Base-by-base conservation (phyloP, 2,329 filamentous ascomycete genomes). In the Diplodia intermedia region DNA sequence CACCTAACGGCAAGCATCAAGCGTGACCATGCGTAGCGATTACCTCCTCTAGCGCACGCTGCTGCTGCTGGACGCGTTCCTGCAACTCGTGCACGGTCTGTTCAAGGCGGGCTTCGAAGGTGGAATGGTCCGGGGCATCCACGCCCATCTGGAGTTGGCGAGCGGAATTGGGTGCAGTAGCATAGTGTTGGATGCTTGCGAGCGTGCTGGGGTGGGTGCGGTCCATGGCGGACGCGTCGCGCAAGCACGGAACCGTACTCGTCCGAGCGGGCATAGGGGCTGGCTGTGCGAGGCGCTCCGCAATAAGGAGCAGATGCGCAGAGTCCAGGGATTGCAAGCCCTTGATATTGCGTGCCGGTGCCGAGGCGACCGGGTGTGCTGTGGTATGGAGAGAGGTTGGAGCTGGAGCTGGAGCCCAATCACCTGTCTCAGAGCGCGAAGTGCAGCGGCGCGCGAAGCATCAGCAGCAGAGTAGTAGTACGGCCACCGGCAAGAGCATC, bases 71-170 rank as follows among this genome's bases (percentile, higher is more conserved):
- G 53, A 86, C 80, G 73, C 80, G 82, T 66, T 79, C 78, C 75
- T 91, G 88, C 1, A 94, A 85, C 74, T 90, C 88, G 70, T 84
- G 85, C 54, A 94, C 74, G 1, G 91, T 92, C 66, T 86, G 85
- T 68, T 92, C 86, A 54, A 94, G 81, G 73, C 85, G 87, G 52
- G 82, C 75, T 65, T 84, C 80, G 70, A 89, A 83, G 50, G 66
- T 50, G 8, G 50, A 8, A 20, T 47, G 15, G 67, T 80, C 71
- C 15, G 76, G 74, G 69, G 73, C 72, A 71, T 80, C 77, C 40
- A 78, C 66, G 62, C 79, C 73, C 82, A 79, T 78, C n/a, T 69
- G 66, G 36, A 72, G 70, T 33, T 76, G 73, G 14, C 74, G 73
- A n/a, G 73, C 68, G 23, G 70, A 69, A 47, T 71, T 71, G 7